phyloP scores from a whole-genome alignment of 441 rosid species.

The Gossypium aridum region DNA sequence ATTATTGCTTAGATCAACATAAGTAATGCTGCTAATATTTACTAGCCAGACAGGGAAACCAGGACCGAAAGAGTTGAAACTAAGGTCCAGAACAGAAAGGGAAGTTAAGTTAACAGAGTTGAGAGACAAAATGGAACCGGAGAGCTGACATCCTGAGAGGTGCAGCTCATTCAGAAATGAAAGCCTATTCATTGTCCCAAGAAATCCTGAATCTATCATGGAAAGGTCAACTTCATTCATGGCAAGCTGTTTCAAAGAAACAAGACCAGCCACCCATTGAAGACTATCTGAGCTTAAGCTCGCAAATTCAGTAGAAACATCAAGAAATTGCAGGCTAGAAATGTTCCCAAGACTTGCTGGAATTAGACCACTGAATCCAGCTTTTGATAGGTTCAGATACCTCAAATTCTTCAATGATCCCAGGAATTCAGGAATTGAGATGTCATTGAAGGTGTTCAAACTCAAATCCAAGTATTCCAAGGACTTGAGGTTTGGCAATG shows the following conservation, averaged over 20 bases:
- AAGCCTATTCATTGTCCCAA: slow-evolving; percentile 11
- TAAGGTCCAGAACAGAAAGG: slow-evolving; percentile 25
- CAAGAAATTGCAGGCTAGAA: slow-evolving; percentile 30
- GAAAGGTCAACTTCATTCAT: slow-evolving; percentile 23
- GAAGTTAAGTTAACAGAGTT: slow-evolving; percentile 23
- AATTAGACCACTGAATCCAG: slow-evolving; percentile 28
- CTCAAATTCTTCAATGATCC: slow-evolving; percentile 23
- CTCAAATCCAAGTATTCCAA: slow-evolving; percentile 34
- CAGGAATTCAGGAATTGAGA: slow-evolving; percentile 30
- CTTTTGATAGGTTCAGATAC: slow-evolving; percentile 25
- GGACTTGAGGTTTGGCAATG: slow-evolving; percentile 25
- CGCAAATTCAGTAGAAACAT: slow-evolving; percentile 21
- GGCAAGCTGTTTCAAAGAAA: slow-evolving; percentile 25
- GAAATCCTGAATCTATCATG: slow-evolving; percentile 18
- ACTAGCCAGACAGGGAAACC: slow-evolving; percentile 29
- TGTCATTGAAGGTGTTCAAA: slow-evolving; percentile 20
- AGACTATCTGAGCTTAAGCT: slow-evolving; percentile 18
- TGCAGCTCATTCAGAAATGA: slow-evolving; percentile 20
- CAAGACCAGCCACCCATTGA: slow-evolving; percentile 30
- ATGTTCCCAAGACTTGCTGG: slow-evolving; percentile 31
- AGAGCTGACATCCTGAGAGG: slow-evolving; percentile 17
- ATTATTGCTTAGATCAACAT: slow-evolving; percentile 18
- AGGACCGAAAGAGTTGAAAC: slow-evolving; percentile 21
- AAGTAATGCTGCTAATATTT: slow-evolving; percentile 23
- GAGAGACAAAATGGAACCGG: slow-evolving; percentile 18